Percentiles rank a stretch among this genome's conserved stretches.
phyloP scores from a whole-genome alignment of 208 protist species.

The Kentomonas sorsogonicus region DNA sequence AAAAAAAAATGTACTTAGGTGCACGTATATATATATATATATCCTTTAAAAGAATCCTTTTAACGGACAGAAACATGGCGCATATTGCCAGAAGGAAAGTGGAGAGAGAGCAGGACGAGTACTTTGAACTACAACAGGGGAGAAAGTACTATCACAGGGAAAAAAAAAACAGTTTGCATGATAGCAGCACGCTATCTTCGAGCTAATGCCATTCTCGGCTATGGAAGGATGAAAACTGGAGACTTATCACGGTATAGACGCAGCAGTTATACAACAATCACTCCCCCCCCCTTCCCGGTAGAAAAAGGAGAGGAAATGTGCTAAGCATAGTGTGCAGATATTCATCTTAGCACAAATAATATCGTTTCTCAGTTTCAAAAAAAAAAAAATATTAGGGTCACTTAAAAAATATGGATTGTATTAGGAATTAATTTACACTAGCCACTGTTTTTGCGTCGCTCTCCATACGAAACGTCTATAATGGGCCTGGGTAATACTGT shows the following conservation, averaged over 20 bases:
- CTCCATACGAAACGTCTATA: no score
- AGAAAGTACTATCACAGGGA: constrained; percentile 9
- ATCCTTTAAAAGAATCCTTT: not conserved
- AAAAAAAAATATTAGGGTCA: not conserved
- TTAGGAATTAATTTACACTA: constrained; percentile 1
- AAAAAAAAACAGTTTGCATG: no score
- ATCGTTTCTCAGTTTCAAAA: not conserved
- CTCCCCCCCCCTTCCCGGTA: no score
- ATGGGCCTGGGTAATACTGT: no score
- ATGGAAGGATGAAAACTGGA: no score
- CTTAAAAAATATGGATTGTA: not conserved
- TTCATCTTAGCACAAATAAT: not conserved
- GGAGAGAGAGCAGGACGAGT: not conserved
- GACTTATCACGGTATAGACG: no score
- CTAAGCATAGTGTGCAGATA: not conserved
- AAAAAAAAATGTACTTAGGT: constrained; percentile 13
- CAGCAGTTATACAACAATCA: no score
- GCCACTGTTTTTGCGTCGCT: no score
- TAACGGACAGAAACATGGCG: not conserved
- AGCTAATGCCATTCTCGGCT: no score
- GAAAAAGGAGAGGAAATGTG: no score
- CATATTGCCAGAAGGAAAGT: no score
- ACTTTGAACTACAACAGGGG: not conserved
- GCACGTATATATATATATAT: not conserved
- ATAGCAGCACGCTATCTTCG: no score